A percentile compares a stretch with the other conserved stretches of the same genome.
Evolutionary conservation across 2,329 filamentous ascomycete species (phyloP).

Genomic region (Trichoderma simmonsii): DNA sequence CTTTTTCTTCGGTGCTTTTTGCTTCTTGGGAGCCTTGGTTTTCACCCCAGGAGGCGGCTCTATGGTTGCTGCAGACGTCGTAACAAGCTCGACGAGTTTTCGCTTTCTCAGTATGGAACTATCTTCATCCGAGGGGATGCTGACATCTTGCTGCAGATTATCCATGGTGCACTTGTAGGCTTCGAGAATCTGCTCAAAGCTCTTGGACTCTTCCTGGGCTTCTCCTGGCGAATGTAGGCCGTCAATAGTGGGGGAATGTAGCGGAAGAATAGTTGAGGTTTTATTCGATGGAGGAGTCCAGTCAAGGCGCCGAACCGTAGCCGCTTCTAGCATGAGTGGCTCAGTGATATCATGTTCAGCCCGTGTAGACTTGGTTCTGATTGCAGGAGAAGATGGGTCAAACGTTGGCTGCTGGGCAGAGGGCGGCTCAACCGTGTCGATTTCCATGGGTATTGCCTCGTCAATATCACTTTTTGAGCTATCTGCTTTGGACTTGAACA

Average conservation of each 20-base stretch:
- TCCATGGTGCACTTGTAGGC: conserved; percentile 39
- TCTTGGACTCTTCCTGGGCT: conserved; percentile 23
- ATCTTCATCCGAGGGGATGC: conserved; percentile 26
- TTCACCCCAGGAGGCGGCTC: conserved; percentile 21
- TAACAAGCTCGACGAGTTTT: conserved; percentile 53
- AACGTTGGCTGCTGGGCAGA: neutral
- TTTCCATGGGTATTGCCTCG: neutral
- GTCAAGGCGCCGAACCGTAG: conserved; percentile 53
- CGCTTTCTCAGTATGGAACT: conserved; percentile 48
- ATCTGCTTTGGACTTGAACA: conserved; percentile 28
- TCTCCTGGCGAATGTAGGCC: conserved; percentile 16
- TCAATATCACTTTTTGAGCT: neutral
- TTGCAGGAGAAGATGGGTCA: too few relatives aligned
- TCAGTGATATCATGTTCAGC: conserved; percentile 28
- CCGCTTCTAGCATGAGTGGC: conserved; percentile 43
- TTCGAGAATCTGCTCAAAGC: conserved; percentile 45
- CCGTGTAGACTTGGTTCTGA: neutral
- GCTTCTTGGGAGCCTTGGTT: conserved; percentile 39
- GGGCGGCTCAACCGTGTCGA: too few relatives aligned
- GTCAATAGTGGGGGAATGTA: conserved; percentile 30
- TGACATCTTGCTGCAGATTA: conserved; percentile 20
- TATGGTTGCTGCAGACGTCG: conserved; percentile 29
- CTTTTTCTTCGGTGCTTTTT: conserved; percentile 63
- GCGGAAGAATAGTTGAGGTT: conserved; percentile 27
- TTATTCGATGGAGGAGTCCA: conserved; percentile 65